Evolutionary conservation across 148 eudicot species (phyloP).

Genomic region (Chenopodium album): DNA sequence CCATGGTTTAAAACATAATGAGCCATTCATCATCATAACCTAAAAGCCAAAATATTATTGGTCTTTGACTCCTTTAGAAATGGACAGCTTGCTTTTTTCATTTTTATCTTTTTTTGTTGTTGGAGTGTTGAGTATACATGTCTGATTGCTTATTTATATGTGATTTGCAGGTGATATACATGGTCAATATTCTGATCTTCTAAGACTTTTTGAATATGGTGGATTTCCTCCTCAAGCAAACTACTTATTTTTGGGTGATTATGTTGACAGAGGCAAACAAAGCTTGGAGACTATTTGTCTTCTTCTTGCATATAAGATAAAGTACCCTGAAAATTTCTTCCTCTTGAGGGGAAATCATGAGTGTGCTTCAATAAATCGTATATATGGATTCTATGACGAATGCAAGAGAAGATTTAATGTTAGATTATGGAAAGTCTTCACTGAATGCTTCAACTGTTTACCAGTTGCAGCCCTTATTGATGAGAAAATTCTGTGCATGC

Average conservation of each 20-base stretch:
- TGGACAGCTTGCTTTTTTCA: neutral
- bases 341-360: constrained; percentile 56
- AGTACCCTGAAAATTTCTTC: constrained; percentile 53
- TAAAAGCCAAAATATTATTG: neutral
- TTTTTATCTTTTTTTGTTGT: neutral
- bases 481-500: constrained; percentile 64
- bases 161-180: constrained; percentile 50
- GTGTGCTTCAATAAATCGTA: constrained; percentile 62
- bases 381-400: constrained; percentile 62
- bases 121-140: neutral
- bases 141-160: constrained; percentile 20
- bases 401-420: constrained; percentile 61
- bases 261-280: constrained; percentile 62
- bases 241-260: constrained; percentile 63
- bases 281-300: constrained; percentile 59
- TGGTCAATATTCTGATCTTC: constrained; percentile 61
- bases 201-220: constrained; percentile 58
- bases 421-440: constrained; percentile 54
- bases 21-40: neutral
- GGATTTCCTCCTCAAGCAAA: constrained; percentile 60
- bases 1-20: neutral
- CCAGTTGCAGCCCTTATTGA: constrained; percentile 61
- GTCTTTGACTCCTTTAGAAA: neutral
- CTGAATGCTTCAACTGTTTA: constrained; percentile 53
- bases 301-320: constrained; percentile 54